Percentiles rank a stretch among this genome's conserved stretches.
Conservation (phyloP, 73 alveolate species). For the Blepharisma japonicum region DNA sequence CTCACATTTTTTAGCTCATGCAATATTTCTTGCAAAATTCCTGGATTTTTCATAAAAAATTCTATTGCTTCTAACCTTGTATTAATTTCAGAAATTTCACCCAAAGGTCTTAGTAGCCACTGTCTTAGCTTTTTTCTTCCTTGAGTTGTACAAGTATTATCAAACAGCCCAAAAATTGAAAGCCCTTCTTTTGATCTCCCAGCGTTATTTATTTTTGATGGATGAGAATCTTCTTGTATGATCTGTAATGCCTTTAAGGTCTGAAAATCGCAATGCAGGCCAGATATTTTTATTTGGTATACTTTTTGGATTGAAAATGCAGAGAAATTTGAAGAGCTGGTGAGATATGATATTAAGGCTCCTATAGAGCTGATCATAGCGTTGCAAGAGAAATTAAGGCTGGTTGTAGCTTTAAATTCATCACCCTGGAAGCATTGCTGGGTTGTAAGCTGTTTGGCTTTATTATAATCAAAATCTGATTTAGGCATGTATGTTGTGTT, state of each 20-base stretch:
- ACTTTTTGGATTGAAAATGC: background rate
- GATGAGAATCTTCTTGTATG: conserved; percentile 34
- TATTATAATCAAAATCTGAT: conserved; percentile 4
- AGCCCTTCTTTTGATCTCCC: conserved; percentile 38
- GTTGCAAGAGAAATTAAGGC: background rate
- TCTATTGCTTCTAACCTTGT: background rate
- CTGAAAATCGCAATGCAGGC: background rate
- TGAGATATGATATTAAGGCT: background rate
- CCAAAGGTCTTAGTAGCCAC: background rate
- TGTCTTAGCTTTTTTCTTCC: conserved; percentile 30
- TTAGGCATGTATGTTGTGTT: background rate
- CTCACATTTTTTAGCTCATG: background rate
- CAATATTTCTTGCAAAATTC: background rate
- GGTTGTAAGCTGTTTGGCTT: background rate
- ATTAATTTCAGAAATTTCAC: conserved; percentile 9
- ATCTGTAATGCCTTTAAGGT: conserved; percentile 29
- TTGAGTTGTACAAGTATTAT: conserved; percentile 20
- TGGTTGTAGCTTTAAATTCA: conserved; percentile 22
- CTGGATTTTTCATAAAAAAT: background rate
- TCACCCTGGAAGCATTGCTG: background rate
- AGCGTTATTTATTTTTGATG: conserved; percentile 14
- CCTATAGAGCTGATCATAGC: conserved; percentile 11
- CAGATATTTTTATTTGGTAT: background rate
- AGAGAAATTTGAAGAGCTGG: background rate
- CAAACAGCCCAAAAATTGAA: conserved; percentile 33